Evolutionary conservation across 805 yeast genomes (phyloP).

Genomic region (Suhomyces pyralidae): DNA sequence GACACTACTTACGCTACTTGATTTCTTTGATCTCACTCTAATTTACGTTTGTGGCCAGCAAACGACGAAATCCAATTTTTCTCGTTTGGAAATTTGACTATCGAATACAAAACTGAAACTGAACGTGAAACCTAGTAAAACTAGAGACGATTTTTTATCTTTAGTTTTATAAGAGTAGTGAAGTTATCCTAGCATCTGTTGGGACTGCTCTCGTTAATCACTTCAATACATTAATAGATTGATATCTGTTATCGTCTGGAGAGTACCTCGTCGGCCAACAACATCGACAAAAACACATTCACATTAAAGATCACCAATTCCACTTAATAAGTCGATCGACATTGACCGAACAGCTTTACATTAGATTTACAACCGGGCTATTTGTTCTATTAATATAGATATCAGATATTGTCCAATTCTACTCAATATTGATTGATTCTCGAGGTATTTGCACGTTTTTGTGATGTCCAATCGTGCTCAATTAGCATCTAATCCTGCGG

Average conservation of each 20-base stretch:
- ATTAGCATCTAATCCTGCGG: conserved; percentile 33
- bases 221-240: not conserved
- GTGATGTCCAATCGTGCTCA: conserved; percentile 27
- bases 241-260: not conserved
- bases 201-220: not conserved
- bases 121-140: not conserved
- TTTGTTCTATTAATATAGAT: no score
- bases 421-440: not conserved
- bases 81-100: not conserved
- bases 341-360: no score
- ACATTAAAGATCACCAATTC: not conserved
- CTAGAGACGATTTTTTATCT: not conserved
- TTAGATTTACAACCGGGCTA: no score
- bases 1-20: not conserved
- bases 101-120: not conserved
- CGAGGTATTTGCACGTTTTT: no score
- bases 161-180: not conserved
- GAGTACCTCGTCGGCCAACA: not conserved
- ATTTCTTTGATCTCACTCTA: not conserved
- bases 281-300: not conserved
- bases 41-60: not conserved
- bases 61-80: not conserved
- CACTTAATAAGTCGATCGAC: not conserved
- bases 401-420: not conserved
- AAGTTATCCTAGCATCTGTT: not conserved